phyloP scores from a whole-genome alignment of 164 flowering plant genomes.

The Aristolochia fimbriata region DNA sequence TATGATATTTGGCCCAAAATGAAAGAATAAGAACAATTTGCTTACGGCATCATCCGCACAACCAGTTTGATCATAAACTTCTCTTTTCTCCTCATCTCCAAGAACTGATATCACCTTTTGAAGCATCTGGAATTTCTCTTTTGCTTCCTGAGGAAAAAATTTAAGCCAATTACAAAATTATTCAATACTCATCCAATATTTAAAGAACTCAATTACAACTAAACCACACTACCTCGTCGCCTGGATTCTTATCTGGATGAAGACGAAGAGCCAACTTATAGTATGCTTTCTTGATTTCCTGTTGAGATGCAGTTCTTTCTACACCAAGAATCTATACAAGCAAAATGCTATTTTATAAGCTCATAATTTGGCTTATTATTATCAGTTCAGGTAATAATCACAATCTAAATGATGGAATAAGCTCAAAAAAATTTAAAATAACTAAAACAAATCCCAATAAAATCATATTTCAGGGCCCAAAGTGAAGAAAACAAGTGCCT shows the following conservation, averaged over 20 bases:
- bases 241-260: conserved; percentile 98
- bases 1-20: neutral
- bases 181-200: neutral
- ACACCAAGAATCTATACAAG: conserved; percentile 70
- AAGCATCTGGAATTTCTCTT: conserved; percentile 91
- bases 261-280: conserved; percentile 83
- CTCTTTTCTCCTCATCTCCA: conserved; percentile 91
- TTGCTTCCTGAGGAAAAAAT: conserved; percentile 54
- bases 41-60: conserved; percentile 95
- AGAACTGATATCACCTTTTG: conserved; percentile 92
- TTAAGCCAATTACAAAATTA: no score
- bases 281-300: conserved; percentile 92
- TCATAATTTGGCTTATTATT: no score
- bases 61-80: conserved; percentile 95
- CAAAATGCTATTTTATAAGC: neutral
- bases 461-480: no score
- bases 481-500: no score
- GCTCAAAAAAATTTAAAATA: no score
- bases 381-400: no score
- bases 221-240: conserved; percentile 55
- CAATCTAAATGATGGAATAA: no score
- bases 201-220: neutral
- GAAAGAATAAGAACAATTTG: neutral
- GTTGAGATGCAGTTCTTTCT: conserved; percentile 71
- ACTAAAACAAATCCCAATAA: no score